Evolutionary conservation across 805 yeast species (phyloP).

Genomic region (Zygoascus tannicola): DNA sequence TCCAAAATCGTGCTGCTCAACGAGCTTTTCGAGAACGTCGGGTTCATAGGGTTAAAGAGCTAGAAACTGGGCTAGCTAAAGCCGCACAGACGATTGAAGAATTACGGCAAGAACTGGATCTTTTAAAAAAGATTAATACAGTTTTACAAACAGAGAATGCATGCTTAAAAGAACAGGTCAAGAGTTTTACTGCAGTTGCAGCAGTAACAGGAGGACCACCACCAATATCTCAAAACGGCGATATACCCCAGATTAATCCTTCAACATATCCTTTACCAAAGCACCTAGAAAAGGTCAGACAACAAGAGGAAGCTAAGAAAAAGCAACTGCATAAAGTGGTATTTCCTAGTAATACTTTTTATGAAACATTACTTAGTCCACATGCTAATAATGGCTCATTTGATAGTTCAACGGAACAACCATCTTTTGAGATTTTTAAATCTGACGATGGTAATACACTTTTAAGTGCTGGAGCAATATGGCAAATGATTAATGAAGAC

Average conservation of each 20-base stretch:
- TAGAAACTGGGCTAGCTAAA: conserved; percentile 47
- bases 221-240: no score
- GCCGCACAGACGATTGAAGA: conserved; percentile 47
- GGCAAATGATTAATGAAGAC: conserved; percentile 62
- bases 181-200: background rate
- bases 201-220: background rate
- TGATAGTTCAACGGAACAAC: conserved; percentile 6
- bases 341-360: conserved; percentile 17
- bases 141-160: conserved; percentile 56
- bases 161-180: conserved; percentile 27
- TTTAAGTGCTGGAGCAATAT: conserved; percentile 66
- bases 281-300: no score
- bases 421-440: conserved; percentile 15
- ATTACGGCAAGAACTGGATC: conserved; percentile 41
- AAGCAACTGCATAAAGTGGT: conserved; percentile 1
- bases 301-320: background rate
- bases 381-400: conserved; percentile 14
- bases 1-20: conserved; percentile 82
- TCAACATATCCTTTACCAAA: background rate
- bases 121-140: conserved; percentile 44
- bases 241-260: no score
- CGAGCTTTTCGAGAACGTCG: conserved; percentile 78
- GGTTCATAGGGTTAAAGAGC: conserved; percentile 59
- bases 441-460: conserved; percentile 37
- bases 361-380: conserved; percentile 10